These are phyloP conservation scores for Aristolochia fimbriata DNA, from an alignment of 164 flowering plant species.

Conservation along the genomic window DNA sequence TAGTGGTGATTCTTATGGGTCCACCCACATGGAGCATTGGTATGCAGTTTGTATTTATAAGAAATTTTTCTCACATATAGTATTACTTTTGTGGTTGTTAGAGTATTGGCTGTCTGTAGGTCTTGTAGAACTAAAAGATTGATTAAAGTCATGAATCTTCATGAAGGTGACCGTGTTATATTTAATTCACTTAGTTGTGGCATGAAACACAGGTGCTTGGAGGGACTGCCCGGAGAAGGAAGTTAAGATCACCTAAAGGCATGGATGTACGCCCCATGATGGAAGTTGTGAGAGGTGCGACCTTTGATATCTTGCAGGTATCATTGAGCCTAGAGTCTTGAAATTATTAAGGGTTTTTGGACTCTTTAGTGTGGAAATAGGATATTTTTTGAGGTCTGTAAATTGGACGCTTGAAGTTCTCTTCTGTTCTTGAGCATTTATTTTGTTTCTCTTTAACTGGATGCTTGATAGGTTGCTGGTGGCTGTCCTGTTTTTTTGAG, in stretches of 20 bases:
- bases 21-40: too few relatives aligned
- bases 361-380: neutral
- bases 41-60: neutral
- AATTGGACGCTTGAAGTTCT: neutral
- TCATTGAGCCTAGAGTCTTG: neutral
- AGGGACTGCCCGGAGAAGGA: conserved; percentile 78
- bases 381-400: neutral
- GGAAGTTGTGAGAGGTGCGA: conserved; percentile 97
- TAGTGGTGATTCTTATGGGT: too few relatives aligned
- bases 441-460: neutral
- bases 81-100: neutral
- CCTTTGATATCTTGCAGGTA: conserved; percentile 88
- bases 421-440: neutral
- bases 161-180: neutral
- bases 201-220: conserved; percentile 52
- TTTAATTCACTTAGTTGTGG: neutral
- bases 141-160: neutral
- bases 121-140: neutral
- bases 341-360: neutral
- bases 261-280: conserved; percentile 99
- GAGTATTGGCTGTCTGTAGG: neutral
- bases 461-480: conserved; percentile 59
- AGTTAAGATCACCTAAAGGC: conserved; percentile 82
- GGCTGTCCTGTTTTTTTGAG: conserved; percentile 81
- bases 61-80: neutral